Percentiles rank a stretch among this genome's conserved stretches.
Conservation (phyloP, 768 basidiomycete species). For the Cytidiella melzeri region DNA sequence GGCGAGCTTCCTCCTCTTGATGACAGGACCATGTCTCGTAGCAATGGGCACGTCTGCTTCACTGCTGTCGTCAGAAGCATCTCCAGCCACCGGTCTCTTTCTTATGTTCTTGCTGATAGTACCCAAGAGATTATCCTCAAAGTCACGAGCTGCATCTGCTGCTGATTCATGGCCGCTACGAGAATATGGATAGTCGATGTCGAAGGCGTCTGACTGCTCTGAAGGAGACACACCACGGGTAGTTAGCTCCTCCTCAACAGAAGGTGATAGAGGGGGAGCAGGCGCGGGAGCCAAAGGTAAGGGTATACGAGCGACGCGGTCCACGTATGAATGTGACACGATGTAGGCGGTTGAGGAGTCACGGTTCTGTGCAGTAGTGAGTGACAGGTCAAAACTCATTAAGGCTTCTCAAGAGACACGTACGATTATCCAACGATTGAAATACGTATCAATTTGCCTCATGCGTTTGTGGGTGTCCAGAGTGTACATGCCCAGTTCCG, state of each 20-base stretch:
- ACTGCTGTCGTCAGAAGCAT: conserved; percentile 54
- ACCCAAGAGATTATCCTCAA: conserved; percentile 51
- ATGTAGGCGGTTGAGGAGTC: conserved; percentile 56
- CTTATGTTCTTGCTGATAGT: conserved; percentile 25
- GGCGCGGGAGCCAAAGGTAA: conserved; percentile 35
- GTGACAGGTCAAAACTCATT: background rate
- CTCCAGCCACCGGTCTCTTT: conserved; percentile 45
- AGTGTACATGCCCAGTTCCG: conserved; percentile 63
- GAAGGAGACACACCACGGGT: conserved; percentile 31
- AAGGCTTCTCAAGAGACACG: conserved; percentile 14
- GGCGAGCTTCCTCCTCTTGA: conserved; percentile 60
- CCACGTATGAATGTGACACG: conserved; percentile 54
- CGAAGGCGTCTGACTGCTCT: conserved; percentile 23
- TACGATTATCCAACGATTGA: conserved; percentile 62
- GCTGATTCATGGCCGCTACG: conserved; percentile 27
- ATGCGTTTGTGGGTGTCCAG: conserved; percentile 68
- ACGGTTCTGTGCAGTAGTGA: conserved; percentile 47
- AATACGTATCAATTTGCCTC: conserved; percentile 68
- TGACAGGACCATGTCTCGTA: conserved; percentile 35
- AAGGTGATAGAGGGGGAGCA: conserved; percentile 25
- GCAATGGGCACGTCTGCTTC: conserved; percentile 43
- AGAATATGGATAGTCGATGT: conserved; percentile 18
- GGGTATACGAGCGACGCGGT: conserved; percentile 40
- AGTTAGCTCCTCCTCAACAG: conserved; percentile 28
- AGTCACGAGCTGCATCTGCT: conserved; percentile 52